Conservation (phyloP, 768 basidiomycete genomes). For the Xerocomus spinulosus region DNA sequence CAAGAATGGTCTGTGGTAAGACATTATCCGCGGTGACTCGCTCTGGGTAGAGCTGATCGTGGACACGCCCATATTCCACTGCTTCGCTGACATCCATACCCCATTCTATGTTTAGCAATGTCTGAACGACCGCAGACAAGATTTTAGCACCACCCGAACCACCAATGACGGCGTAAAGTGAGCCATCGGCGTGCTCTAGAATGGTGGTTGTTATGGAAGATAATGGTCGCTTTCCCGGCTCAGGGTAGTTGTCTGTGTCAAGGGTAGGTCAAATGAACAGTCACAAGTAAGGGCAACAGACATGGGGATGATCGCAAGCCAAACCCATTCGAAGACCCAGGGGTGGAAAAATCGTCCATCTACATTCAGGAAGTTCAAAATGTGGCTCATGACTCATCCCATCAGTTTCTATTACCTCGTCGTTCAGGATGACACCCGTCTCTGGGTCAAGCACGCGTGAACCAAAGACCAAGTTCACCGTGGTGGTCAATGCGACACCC, state of each 20-base stretch:
- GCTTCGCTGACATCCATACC: constrained; percentile 75
- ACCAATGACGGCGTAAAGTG: constrained; percentile 70
- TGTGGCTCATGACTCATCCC: neutral
- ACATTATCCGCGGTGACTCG: constrained; percentile 56
- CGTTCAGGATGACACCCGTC: constrained; percentile 86
- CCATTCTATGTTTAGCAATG: constrained; percentile 69
- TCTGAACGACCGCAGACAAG: constrained; percentile 74
- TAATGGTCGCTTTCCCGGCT: constrained; percentile 81
- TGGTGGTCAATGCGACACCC: constrained; percentile 82
- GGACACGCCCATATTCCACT: constrained; percentile 80
- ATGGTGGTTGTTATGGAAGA: constrained; percentile 84
- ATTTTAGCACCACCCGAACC: constrained; percentile 89
- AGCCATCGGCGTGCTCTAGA: constrained; percentile 69
- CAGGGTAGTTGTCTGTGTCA: constrained; percentile 77
- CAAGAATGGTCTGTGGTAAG: constrained; percentile 53
- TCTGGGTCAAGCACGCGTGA: constrained; percentile 80
- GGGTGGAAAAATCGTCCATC: constrained; percentile 93
- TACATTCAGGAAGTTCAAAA: constrained; percentile 18
- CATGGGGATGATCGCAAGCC: constrained; percentile 81
- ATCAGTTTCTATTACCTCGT: constrained; percentile 52
- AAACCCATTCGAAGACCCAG: constrained; percentile 79
- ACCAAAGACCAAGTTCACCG: constrained; percentile 88
- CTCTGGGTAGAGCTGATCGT: constrained; percentile 79
- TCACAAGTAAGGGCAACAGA: constrained; percentile 28
- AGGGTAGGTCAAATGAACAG: neutral